Base-by-base conservation (phyloP, 768 basidiomycete genomes). In the Pulveroboletus frians region DNA sequence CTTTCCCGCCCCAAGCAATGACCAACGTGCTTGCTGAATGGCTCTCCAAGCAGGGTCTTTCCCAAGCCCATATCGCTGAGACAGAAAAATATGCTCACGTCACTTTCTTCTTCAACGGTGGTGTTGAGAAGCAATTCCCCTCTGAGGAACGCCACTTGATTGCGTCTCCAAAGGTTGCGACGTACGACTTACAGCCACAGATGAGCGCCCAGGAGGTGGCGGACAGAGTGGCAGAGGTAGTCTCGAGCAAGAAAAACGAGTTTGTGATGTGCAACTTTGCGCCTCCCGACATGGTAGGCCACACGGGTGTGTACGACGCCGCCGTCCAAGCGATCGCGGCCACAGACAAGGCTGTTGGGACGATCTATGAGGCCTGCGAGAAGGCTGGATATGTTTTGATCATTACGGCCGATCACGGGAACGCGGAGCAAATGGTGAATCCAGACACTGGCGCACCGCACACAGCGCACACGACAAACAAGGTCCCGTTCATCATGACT, bases 191-290 rank as follows among this genome's bases (percentile, higher is more conserved):
- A 60, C 76, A 88, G 55, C 93, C 93, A 3, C 80, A 83, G 59
- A 96, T 97, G 93, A 87, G 83, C 62, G 92, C 83, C 4, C 85
- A 89, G 54, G 79, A 73, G 34, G 93, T 97, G 15, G 93, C 92
- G 0, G 88, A 92, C 60, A 91, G 90, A 67, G 92, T 96, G n/a
- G 88, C 89, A 1, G 85, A 91, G 67, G 76, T 92, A 8, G 78
- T 97, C 54, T 77, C 76, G 61, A 72, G 73, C 57, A 70, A 75
- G 47, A 75, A 83, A 39, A 78, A 89, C 61, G 88, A 94, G 38
- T 96, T 96, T 62, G 80, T 96, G 50, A 96, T 96, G 92, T 95
- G 92, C 74, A 96, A 95, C 72, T 96, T 95, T 68, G 93, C 93
- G 4, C 93, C 93, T 31, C 93, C 93, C 4, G 93, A 97, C 63